These are phyloP conservation scores for Saussurea involucrata DNA, from an alignment of 129 eudicot genomes.

Conservation along the genomic window DNA sequence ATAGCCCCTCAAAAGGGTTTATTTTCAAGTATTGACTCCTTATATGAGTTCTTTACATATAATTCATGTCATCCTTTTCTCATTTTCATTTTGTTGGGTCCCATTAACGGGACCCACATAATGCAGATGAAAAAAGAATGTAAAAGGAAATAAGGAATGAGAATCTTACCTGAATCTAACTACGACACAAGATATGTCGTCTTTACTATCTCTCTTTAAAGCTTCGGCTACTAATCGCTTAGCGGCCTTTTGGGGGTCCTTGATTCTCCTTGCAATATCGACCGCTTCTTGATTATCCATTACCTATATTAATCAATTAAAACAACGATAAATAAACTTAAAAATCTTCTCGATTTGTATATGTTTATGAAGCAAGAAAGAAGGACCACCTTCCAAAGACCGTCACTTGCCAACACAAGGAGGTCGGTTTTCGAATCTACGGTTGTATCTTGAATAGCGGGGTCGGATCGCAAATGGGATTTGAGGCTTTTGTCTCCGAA, in stretches of 20 bases:
- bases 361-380: not conserved
- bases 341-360: not conserved
- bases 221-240: slow-evolving; percentile 67
- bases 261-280: slow-evolving; percentile 50
- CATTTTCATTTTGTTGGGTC: slow-evolving; percentile 5
- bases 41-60: slow-evolving; percentile 24
- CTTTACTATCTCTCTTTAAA: slow-evolving; percentile 70
- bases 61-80: not conserved
- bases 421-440: slow-evolving; percentile 46
- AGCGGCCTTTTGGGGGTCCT: slow-evolving; percentile 70
- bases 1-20: slow-evolving; percentile 18
- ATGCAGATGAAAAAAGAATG: not conserved
- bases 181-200: slow-evolving; percentile 69
- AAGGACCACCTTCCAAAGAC: slow-evolving; percentile 67
- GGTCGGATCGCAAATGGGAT: slow-evolving; percentile 68
- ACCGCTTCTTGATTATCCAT: slow-evolving; percentile 67
- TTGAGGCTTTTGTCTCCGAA: slow-evolving; percentile 75
- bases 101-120: slow-evolving; percentile 2
- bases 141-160: not conserved
- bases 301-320: slow-evolving; percentile 38
- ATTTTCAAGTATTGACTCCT: slow-evolving; percentile 8
- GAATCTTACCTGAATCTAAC: slow-evolving; percentile 51
- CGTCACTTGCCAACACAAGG: slow-evolving; percentile 78
- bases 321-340: not conserved
- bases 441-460: slow-evolving; percentile 47